These are phyloP conservation scores for Wallacemonas sp. DNA, from an alignment of 208 protist species.

Conservation along the genomic window DNA sequence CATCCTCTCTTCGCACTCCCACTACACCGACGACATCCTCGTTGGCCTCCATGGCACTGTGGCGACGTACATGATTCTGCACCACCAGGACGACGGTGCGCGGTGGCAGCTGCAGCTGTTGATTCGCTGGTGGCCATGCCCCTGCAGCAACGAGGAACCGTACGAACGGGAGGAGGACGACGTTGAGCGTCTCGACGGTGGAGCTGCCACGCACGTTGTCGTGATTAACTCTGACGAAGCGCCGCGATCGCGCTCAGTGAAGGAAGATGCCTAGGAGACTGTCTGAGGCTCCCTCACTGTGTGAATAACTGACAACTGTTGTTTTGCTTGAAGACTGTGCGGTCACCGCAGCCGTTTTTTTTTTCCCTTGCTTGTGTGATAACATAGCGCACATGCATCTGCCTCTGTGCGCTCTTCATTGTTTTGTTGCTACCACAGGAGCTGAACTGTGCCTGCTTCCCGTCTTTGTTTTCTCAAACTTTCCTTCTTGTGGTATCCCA, in stretches of 20 bases:
- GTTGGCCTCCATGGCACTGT: conserved; percentile 60
- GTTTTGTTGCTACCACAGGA: too few species aligned
- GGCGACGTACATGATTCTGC: conserved; percentile 57
- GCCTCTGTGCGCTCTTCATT: too few species aligned
- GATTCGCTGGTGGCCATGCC: conserved; percentile 75
- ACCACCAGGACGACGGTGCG: conserved; percentile 54
- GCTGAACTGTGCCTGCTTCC: too few species aligned
- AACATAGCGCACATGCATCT: too few species aligned
- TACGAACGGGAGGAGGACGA: background rate
- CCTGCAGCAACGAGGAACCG: conserved; percentile 17
- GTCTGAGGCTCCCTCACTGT: too few species aligned
- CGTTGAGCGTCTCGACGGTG: background rate
- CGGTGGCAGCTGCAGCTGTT: conserved; percentile 75
- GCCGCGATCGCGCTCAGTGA: background rate
- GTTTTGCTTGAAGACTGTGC: too few species aligned
- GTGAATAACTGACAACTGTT: too few species aligned
- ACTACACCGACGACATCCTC: conserved; percentile 89
- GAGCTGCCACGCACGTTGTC: background rate
- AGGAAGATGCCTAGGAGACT: too few species aligned
- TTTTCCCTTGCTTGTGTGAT: background rate
- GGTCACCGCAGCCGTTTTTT: too few species aligned
- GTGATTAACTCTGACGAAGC: conserved; percentile 2
- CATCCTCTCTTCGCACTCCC: conserved; percentile 81
- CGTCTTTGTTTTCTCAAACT: too few species aligned
- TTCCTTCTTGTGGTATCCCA: too few species aligned